Evolutionary conservation across 78 protist genomes (phyloP).

Genomic region (Dictyostelium purpureum): DNA sequence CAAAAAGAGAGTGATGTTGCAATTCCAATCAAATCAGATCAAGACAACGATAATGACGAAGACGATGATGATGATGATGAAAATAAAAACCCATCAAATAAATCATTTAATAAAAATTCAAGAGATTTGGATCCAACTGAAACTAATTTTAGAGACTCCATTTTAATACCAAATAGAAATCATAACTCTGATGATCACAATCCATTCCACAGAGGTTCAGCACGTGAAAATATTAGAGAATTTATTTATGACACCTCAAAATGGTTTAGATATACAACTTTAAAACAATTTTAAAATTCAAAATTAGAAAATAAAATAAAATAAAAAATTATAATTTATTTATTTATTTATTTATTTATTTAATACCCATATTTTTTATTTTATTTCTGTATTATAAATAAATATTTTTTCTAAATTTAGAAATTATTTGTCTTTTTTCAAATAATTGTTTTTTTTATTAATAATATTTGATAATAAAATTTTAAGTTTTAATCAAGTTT

Average conservation of each 20-base stretch:
- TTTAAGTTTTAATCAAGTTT: too few relatives aligned
- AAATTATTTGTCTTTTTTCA: too few relatives aligned
- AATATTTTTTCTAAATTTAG: too few relatives aligned
- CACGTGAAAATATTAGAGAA: conserved; percentile 27
- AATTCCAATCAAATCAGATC: neutral
- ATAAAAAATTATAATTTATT: too few relatives aligned
- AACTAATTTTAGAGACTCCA: conserved; percentile 5
- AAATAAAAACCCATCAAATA: neutral
- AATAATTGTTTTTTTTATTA: too few relatives aligned
- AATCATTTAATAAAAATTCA: neutral
- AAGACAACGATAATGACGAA: neutral
- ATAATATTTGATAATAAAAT: too few relatives aligned
- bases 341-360: too few relatives aligned
- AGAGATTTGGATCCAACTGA: neutral
- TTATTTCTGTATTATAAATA: too few relatives aligned
- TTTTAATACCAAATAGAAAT: conserved; percentile 23
- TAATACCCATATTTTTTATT: too few relatives aligned
- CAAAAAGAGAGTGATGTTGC: neutral
- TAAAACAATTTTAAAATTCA: too few relatives aligned
- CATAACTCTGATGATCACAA: neutral
- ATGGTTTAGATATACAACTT: conserved; percentile 24
- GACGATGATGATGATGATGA: conserved; percentile 6
- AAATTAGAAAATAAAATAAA: too few relatives aligned
- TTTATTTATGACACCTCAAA: conserved; percentile 37
- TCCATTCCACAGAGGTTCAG: conserved; percentile 43